Evolutionary conservation across 176 grass and related monocot genomes (phyloP).

Genomic region (Eleusine indica): DNA sequence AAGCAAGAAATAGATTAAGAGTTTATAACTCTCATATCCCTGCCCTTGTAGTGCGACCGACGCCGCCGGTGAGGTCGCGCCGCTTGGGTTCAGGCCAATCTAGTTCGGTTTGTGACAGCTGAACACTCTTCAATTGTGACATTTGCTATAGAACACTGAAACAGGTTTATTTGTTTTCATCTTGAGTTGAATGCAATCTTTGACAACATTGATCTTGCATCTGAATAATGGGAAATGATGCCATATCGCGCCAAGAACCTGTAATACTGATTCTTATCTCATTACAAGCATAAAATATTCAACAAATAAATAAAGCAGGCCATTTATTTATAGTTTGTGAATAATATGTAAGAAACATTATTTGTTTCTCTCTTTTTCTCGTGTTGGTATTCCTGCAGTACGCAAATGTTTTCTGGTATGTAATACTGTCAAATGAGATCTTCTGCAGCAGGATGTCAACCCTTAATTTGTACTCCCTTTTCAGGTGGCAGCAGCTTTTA

Average conservation of each 20-base stretch:
- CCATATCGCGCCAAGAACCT: neutral
- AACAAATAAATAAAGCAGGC: neutral
- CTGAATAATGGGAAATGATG: neutral
- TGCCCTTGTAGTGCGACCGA: too few relatives aligned
- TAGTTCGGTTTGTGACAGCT: too few relatives aligned
- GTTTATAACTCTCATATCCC: too few relatives aligned
- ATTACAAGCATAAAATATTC: slow-evolving; percentile 1
- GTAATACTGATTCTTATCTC: neutral
- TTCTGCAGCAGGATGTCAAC: neutral
- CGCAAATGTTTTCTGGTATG: neutral
- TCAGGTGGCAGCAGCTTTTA: slow-evolving; percentile 98
- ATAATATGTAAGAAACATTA: neutral
- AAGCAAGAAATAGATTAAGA: too few relatives aligned
- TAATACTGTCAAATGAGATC: slow-evolving; percentile 17
- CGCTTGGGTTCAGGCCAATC: too few relatives aligned
- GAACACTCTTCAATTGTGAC: too few relatives aligned
- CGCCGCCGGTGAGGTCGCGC: too few relatives aligned
- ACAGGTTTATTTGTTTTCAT: neutral
- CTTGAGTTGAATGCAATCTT: neutral
- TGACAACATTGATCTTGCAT: neutral
- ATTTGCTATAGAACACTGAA: too few relatives aligned
- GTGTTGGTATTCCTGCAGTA: neutral
- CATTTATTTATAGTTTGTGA: neutral
- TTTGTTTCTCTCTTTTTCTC: neutral
- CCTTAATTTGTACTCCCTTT: slow-evolving; percentile 25